Base-by-base conservation (phyloP, 192 early-diverging fungal species). In the Linderina pennispora region DNA sequence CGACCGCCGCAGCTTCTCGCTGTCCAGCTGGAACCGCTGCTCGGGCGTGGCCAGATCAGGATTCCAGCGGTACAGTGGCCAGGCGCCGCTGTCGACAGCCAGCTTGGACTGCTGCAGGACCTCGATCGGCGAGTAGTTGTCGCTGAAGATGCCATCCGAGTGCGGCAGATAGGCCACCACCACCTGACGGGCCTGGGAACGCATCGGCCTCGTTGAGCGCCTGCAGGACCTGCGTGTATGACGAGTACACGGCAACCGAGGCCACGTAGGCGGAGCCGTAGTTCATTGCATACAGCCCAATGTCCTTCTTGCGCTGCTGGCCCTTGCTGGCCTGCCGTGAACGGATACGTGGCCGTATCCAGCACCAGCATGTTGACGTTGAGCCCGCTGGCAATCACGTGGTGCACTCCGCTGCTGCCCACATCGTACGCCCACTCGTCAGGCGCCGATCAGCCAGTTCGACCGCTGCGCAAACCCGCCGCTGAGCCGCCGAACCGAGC, bases 61-160 rank as follows among this genome's bases (percentile, higher is more conserved):
- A 61, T 91, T 86, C 89, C 90, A 98, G 53, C 94, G 85, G 78
- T 94, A 98, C 37, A 98, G 69, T 15, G 94, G 89, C 90, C 92
- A 96, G 46, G 86, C 80, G 18, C 91, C 92, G 39, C 65, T 80
- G 51, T 98, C 93, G 36, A 98, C 83, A 5, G 88, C 87, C 14
- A 82, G 53, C 79, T 98, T 96, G 20, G 88, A 87, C 65, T 92
- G 86, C 75, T 89, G 88, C 45, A 98, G 69, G 23, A 79, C 77
- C 1, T 71, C 85, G 21, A 93, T 83, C n/a, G 80, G 74, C 43
- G 76, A 77, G 39, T 75, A 54, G 58, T 31, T 74, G 31, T 43
- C 58, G 61, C 55, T 69, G 50, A 59, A 68, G 16, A 68, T 50
- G 40, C 62, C 57, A n/a, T 46, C 57, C 10, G 75, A 55, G 47